These are phyloP conservation scores for Hygrophorus pudorinus DNA, from an alignment of 768 basidiomycete species.

Conservation along the genomic window DNA sequence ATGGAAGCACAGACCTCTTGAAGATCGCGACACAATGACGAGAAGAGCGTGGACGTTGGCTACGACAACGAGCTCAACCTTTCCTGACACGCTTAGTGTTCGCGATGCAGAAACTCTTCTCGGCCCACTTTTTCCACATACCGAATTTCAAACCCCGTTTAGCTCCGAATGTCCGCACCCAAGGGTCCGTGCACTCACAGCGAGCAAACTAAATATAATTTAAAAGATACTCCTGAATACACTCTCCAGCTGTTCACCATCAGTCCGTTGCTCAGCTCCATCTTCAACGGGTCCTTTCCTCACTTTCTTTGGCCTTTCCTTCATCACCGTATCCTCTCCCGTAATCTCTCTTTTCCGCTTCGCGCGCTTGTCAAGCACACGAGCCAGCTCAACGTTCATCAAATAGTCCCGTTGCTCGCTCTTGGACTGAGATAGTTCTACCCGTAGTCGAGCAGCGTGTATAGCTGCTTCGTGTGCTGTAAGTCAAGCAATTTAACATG, in stretches of 20 bases:
- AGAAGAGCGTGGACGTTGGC: constrained; percentile 31
- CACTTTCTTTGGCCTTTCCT: constrained; percentile 23
- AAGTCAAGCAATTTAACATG: background rate
- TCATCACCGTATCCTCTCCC: constrained; percentile 33
- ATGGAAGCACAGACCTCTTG: constrained; percentile 89
- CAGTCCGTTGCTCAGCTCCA: constrained; percentile 20
- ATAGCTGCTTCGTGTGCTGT: constrained; percentile 89
- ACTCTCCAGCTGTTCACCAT: background rate
- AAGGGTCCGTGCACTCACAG: constrained; percentile 23
- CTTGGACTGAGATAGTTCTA: constrained; percentile 81
- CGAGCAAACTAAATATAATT: constrained; percentile 36
- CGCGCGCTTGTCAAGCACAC: constrained; percentile 73
- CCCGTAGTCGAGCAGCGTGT: constrained; percentile 81
- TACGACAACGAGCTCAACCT: constrained; percentile 31
- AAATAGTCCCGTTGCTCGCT: constrained; percentile 90
- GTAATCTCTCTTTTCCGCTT: constrained; percentile 53
- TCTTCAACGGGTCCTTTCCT: constrained; percentile 14
- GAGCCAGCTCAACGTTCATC: constrained; percentile 87
- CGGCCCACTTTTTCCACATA: constrained; percentile 12
- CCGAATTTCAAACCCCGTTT: constrained; percentile 34
- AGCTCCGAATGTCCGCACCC: constrained; percentile 7
- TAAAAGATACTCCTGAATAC: constrained; percentile 34
- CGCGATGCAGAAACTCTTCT: constrained; percentile 43
- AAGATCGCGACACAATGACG: constrained; percentile 39
- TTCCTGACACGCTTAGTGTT: constrained; percentile 40